Evolutionary conservation across 2,329 filamentous ascomycete species (phyloP).

Genomic region (Alternaria sp.): DNA sequence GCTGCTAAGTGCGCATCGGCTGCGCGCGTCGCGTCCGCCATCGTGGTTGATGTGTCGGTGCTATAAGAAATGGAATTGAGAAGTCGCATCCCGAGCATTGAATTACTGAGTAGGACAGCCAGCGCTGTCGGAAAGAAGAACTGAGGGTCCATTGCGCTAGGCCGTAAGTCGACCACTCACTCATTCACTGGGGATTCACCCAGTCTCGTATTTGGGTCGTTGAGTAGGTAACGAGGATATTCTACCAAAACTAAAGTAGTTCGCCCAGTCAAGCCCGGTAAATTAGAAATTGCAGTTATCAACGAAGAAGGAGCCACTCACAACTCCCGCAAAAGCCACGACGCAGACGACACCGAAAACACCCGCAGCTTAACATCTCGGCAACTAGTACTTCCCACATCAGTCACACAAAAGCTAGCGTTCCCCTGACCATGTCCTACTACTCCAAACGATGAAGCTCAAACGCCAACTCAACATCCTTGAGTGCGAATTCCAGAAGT

Average conservation of each 20-base stretch:
- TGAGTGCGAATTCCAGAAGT: not conserved
- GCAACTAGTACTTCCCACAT: not conserved
- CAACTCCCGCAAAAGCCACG: not conserved
- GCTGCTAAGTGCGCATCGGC: not conserved
- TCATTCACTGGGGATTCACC: not conserved
- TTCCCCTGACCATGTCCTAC: not conserved
- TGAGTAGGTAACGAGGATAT: not conserved
- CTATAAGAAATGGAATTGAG: not conserved
- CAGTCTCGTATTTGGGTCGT: not conserved
- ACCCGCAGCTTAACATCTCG: not conserved
- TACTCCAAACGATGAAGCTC: not conserved
- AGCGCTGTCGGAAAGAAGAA: not conserved
- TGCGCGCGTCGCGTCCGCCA: not conserved
- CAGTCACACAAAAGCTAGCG: not conserved
- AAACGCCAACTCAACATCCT: not conserved
- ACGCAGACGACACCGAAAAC: not conserved
- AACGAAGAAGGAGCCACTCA: not conserved
- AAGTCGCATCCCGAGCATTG: not conserved
- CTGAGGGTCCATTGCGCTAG: not conserved
- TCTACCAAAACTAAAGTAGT: not conserved
- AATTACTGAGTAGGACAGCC: not conserved
- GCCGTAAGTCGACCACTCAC: not conserved
- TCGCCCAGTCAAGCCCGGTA: not conserved
- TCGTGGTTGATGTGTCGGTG: not conserved
- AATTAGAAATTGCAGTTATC: fast-evolving